Evolutionary conservation across 2,329 filamentous ascomycete species (phyloP), one percentile per base, ranked within the genome.

Genomic region (Alternaria burnsii): DNA sequence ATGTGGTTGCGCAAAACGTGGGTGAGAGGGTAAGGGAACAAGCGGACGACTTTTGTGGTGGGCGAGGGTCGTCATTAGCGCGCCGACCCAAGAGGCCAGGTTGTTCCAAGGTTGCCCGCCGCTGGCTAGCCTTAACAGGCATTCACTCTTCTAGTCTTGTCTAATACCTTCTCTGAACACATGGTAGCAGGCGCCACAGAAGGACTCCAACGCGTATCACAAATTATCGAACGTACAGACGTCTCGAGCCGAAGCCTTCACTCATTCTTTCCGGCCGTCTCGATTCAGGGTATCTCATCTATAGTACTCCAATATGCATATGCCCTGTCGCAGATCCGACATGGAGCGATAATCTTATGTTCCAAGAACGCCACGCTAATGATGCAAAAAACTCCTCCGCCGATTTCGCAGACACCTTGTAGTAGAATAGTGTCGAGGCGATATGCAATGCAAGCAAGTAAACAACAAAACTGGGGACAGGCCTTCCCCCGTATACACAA

Each of bases 91-190:
- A 72, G 54, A 77, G 71, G 73, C 67, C 72, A 75, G 70, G 65
- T 71, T 70, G 48, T 52, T 30, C 28, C 28, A 30, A 30, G 28
- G 28, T 30, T 70, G 48, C 55, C 59, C 52, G 52, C 55, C 47
- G 36, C 50, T 52, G 30, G 24, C 71, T 73, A 72, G 58, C 65
- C 70, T 20, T 41, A 59, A 65, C 30, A 40, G 68, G 59, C 58
- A 41, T 47, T 55, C 55, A 48, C 65, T 30, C 30, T 74, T 74
- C 72, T 65, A 71, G 50, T 61, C 53, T 52, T 48, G 47, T 72
- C 73, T 55, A 72, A 70, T 41, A 55, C 44, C 55, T 76, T 75
- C 72, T 74, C 53, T 64, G 55, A 53, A 61, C 71, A 73, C 68
- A 68, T 71, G 26, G 20, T 28, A 11, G 40, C 11, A 36, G 14